Conservation (phyloP, 2,329 filamentous ascomycete species). For the Aspergillus jensenii region DNA sequence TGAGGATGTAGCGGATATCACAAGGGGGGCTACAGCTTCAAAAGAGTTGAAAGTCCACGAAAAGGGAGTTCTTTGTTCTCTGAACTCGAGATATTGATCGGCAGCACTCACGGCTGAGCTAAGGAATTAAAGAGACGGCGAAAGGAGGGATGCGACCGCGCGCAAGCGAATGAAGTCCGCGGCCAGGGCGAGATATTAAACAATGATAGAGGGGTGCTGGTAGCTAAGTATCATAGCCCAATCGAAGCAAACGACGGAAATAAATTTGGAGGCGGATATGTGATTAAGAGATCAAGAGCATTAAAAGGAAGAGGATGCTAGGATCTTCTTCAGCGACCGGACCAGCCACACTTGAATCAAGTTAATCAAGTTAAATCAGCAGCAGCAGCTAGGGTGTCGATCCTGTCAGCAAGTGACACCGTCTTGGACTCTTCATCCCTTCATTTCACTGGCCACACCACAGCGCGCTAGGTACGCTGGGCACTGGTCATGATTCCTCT, state of each 20-base stretch:
- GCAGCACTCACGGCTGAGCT: neutral
- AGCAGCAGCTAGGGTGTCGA: neutral
- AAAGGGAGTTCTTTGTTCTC: neutral
- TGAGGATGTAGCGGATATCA: neutral
- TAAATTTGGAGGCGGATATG: neutral
- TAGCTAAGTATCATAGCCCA: neutral
- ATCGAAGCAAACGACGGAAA: neutral
- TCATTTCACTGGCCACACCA: neutral
- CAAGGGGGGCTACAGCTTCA: neutral
- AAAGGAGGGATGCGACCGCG: constrained; percentile 1
- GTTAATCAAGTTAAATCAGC: neutral
- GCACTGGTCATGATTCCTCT: neutral
- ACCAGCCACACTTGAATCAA: constrained; percentile 2
- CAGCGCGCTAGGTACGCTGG: neutral
- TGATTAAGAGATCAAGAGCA: neutral
- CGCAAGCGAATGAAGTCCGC: constrained; percentile 1
- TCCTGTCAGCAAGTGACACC: constrained; percentile 2
- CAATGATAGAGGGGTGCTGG: neutral
- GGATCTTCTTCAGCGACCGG: constrained; percentile 5
- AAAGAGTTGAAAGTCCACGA: neutral
- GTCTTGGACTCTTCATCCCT: neutral
- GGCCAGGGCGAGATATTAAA: neutral
- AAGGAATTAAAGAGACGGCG: neutral
- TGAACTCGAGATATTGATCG: neutral
- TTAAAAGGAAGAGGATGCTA: neutral